Evolutionary conservation across 768 basidiomycete genomes (phyloP).

Genomic region (Kwoniella dendrophila): DNA sequence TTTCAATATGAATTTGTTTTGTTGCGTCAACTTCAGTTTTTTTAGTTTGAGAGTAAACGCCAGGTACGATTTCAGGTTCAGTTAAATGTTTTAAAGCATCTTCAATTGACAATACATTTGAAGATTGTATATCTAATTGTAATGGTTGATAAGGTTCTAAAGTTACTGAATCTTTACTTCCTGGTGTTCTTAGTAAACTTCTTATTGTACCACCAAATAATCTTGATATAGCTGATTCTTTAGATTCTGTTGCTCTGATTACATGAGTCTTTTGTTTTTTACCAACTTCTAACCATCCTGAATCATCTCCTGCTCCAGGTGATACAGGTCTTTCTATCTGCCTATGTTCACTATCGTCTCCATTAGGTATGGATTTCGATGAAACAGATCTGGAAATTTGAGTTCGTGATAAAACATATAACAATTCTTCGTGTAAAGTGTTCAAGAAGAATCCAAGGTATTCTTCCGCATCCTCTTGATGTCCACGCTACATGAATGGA

Average conservation of each 20-base stretch:
- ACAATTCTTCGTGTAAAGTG: slow-evolving; percentile 87
- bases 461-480: slow-evolving; percentile 98
- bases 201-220: slow-evolving; percentile 94
- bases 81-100: slow-evolving; percentile 80
- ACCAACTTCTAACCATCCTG: slow-evolving; percentile 92
- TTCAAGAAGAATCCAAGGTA: slow-evolving; percentile 97
- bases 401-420: slow-evolving; percentile 64
- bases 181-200: slow-evolving; percentile 75
- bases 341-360: slow-evolving; percentile 35
- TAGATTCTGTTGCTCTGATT: slow-evolving; percentile 75
- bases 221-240: slow-evolving; percentile 82
- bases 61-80: slow-evolving; percentile 75
- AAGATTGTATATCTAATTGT: slow-evolving; percentile 82
- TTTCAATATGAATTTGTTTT: slow-evolving; percentile 74
- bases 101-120: slow-evolving; percentile 73
- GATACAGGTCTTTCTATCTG: slow-evolving; percentile 52
- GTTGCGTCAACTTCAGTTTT: slow-evolving; percentile 70
- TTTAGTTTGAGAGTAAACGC: slow-evolving; percentile 64
- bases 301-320: slow-evolving; percentile 59
- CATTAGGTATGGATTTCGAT: slow-evolving; percentile 49
- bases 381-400: slow-evolving; percentile 30
- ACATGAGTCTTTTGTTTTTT: slow-evolving; percentile 77
- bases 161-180: slow-evolving; percentile 77
- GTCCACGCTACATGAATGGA: slow-evolving; percentile 66
- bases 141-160: slow-evolving; percentile 91